Base-by-base conservation (phyloP, 108 stramenopile genomes). In the Cyclostephanos tholiformis region DNA sequence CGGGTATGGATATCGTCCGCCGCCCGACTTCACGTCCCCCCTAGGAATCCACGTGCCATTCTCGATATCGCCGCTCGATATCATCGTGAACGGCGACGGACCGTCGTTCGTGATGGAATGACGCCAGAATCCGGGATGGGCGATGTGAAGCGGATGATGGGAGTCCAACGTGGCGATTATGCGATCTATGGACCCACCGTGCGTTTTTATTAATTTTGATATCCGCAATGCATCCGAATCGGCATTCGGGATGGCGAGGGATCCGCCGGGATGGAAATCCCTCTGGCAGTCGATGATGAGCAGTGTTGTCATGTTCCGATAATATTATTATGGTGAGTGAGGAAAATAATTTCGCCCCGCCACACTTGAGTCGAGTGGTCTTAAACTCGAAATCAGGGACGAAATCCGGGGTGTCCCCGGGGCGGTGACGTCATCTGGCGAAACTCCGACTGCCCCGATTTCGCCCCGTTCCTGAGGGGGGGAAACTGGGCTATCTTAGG, bases 221-320 rank as follows among this genome's bases (percentile, higher is more conserved):
- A 95, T 96, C 0, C 94, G 86, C 36, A 75, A 50, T 20, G 96
- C 92, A 65, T 98, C 98, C 5, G 79, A 75, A 66, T 76, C 35
- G 29, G 98, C 95, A 8, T 85, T 85, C 8, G 95, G 86, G 71
- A 98, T 89, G 55, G 93, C 96, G 38, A 98, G 84, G 48, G 84
- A 86, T 10, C 98, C 98, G 17, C 93, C 93, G 10, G 91, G 90
- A 82, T 98, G 98, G 77, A 97, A 98, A 52, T 97, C 95, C 19
- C 85, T 87, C 76, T 98, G 97, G 41, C 88, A 79, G 71, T 98
- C 97, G 32, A 98, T 89, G 57, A 98, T 67, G 25, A 98, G 75
- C 0, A 98, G 83, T 13, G 91, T 92, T 19, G 61, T 67, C 72
- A 74, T 77, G n/a, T n/a, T n/a, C n/a, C n/a, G n/a, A n/a, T n/a